Percentiles rank a stretch among this genome's conserved stretches.
Evolutionary conservation across 2,329 filamentous ascomycete species (phyloP).

Genomic region (Ilyonectria robusta): DNA sequence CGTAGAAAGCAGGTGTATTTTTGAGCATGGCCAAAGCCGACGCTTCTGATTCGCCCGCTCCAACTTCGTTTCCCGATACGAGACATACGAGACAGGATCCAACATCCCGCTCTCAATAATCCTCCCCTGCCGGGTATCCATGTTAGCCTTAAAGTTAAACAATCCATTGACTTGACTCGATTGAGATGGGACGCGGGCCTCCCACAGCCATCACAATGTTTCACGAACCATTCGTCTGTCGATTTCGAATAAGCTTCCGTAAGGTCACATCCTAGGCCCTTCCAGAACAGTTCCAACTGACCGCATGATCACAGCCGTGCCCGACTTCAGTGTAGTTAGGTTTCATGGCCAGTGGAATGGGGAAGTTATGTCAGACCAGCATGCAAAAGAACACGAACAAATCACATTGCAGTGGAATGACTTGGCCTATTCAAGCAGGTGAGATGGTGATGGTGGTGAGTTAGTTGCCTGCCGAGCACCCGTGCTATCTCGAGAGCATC

Average conservation of each 20-base stretch:
- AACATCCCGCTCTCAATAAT: not conserved
- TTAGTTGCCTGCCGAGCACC: not conserved
- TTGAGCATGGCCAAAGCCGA: not conserved
- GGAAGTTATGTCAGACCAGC: not conserved
- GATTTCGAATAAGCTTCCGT: not conserved
- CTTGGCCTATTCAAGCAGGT: slow-evolving; percentile 2
- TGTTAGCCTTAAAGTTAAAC: not conserved
- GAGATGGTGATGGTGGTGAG: not conserved
- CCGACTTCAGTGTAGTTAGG: not conserved
- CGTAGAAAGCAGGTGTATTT: not conserved
- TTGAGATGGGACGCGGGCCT: not conserved
- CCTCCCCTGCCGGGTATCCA: not conserved
- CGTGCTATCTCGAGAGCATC: not conserved
- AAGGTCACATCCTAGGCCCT: not conserved
- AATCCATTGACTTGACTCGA: not conserved
- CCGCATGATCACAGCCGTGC: not conserved
- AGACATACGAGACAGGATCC: not conserved
- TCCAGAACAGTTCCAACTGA: not conserved
- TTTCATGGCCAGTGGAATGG: not conserved
- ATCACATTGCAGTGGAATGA: not conserved
- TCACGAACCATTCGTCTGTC: not conserved
- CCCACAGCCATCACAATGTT: not conserved
- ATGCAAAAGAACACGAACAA: not conserved
- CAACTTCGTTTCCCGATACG: not conserved
- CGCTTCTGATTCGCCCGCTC: not conserved